Evolutionary conservation across 2,329 filamentous ascomycete genomes (phyloP).

Genomic region (Phaeosphaeria sp.): DNA sequence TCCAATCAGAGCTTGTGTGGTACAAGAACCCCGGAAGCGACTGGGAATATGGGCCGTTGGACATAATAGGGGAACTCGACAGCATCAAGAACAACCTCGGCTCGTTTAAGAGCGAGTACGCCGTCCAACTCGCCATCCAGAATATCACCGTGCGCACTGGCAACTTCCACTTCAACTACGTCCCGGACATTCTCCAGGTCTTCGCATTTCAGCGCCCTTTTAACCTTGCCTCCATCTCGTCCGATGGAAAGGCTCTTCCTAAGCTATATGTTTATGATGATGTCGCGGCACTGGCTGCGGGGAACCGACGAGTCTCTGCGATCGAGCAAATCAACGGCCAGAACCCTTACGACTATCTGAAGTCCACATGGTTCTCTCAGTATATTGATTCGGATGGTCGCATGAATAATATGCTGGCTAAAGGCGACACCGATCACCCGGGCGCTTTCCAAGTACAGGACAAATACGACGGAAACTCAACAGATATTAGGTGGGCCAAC

Average conservation of each 20-base stretch:
- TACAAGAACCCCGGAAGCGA: conserved; percentile 43
- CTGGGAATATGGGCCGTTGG: conserved; percentile 42
- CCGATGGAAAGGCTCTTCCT: conserved; percentile 41
- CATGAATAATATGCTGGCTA: conserved; percentile 28
- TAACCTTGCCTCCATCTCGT: conserved; percentile 37
- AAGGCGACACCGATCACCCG: conserved; percentile 26
- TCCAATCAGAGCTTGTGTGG: conserved; percentile 46
- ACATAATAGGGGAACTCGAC: conserved; percentile 44
- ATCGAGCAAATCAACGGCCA: conserved; percentile 35
- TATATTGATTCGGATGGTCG: conserved; percentile 32
- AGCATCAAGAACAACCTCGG: conserved; percentile 38
- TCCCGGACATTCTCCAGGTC: conserved; percentile 35
- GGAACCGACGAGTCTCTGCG: conserved; percentile 29
- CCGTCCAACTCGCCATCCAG: conserved; percentile 44
- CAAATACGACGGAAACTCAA: conserved; percentile 30
- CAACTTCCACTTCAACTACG: conserved; percentile 38
- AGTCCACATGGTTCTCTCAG: conserved; percentile 22
- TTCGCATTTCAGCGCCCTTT: conserved; percentile 25
- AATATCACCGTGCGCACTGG: conserved; percentile 30
- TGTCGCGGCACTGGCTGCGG: conserved; percentile 12
- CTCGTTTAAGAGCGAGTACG: conserved; percentile 44
- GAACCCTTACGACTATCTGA: conserved; percentile 31
- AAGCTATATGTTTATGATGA: conserved; percentile 41
- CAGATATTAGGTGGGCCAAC: conserved; percentile 42
- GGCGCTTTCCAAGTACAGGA: conserved; percentile 24